phyloP scores from a whole-genome alignment of 2,329 filamentous ascomycete genomes.

The Colletotrichum siamense region DNA sequence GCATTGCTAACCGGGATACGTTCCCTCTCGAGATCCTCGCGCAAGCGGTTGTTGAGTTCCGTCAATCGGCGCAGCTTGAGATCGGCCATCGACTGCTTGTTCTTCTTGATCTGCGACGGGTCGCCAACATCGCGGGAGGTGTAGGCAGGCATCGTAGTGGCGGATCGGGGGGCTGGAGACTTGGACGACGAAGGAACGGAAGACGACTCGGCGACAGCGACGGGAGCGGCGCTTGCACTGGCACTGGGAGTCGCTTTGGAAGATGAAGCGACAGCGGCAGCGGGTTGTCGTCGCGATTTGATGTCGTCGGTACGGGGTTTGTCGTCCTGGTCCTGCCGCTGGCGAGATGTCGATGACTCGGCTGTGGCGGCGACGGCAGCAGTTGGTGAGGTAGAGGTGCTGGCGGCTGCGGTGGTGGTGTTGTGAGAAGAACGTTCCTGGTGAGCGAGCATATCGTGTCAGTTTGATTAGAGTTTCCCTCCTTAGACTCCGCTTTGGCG shows the following conservation, averaged over 20 bases:
- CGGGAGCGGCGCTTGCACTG: not conserved
- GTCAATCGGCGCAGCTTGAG: slow-evolving; percentile 95
- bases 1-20: slow-evolving; percentile 96
- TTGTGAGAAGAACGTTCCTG: slow-evolving; percentile 17
- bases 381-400: not conserved
- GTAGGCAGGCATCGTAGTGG: slow-evolving; percentile 66
- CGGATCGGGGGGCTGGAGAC: slow-evolving; percentile 23
- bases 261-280: not conserved
- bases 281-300: slow-evolving; percentile 7
- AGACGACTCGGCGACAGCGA: slow-evolving; percentile 14
- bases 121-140: slow-evolving; percentile 72
- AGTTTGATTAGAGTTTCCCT: slow-evolving; percentile 24
- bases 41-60: slow-evolving; percentile 93
- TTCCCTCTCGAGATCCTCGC: slow-evolving; percentile 94
- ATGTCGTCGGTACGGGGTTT: slow-evolving; percentile 2
- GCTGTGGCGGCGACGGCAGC: slow-evolving; percentile 5
- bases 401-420: slow-evolving; percentile 4
- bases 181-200: slow-evolving; percentile 17
- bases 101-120: slow-evolving; percentile 78
- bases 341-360: slow-evolving; percentile 9
- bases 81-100: slow-evolving; percentile 99
- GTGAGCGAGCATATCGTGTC: slow-evolving; percentile 22
- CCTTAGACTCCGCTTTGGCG: slow-evolving; percentile 23
- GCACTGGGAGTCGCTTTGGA: not conserved
- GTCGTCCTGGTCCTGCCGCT: slow-evolving; percentile 15